A percentile compares a stretch with the other conserved stretches of the same genome.
These are phyloP conservation scores for Podaxis mareebaensis DNA, from an alignment of 768 basidiomycete species.

Conservation along the genomic window DNA sequence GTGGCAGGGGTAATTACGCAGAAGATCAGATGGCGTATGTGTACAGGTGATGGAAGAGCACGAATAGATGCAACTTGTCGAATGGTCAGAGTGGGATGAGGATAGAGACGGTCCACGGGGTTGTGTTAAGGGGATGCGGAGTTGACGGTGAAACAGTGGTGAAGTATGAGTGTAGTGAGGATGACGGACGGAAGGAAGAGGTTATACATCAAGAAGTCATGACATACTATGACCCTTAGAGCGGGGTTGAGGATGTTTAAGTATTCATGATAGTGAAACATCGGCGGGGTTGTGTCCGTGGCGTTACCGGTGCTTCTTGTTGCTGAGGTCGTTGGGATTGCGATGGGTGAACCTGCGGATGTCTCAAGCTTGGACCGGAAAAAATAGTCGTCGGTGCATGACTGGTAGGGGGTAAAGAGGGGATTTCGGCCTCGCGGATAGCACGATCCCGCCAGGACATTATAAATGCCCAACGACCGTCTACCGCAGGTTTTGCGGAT, in stretches of 20 bases:
- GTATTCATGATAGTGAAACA: conserved; percentile 10
- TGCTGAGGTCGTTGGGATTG: background rate
- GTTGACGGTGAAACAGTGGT: background rate
- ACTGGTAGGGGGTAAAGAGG: conserved; percentile 12
- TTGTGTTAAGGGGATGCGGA: background rate
- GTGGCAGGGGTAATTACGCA: background rate
- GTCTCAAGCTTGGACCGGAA: background rate
- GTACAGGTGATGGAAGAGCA: background rate
- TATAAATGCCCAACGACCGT: conserved; percentile 5
- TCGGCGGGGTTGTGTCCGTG: conserved; percentile 7
- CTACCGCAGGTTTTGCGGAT: background rate
- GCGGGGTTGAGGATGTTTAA: background rate
- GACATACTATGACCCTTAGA: background rate
- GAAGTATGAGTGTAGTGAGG: background rate
- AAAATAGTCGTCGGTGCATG: conserved; percentile 10
- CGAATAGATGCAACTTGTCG: background rate
- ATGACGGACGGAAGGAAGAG: background rate
- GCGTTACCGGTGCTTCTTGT: background rate
- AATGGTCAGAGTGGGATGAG: background rate
- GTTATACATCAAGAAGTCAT: background rate
- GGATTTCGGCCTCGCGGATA: conserved; percentile 7
- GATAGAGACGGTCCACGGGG: too few species aligned
- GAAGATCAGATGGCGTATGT: background rate
- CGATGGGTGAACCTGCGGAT: background rate
- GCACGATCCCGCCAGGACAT: conserved; percentile 15